phyloP scores from a whole-genome alignment of 2,329 filamentous ascomycete species.

The Hypoxylon sp. region DNA sequence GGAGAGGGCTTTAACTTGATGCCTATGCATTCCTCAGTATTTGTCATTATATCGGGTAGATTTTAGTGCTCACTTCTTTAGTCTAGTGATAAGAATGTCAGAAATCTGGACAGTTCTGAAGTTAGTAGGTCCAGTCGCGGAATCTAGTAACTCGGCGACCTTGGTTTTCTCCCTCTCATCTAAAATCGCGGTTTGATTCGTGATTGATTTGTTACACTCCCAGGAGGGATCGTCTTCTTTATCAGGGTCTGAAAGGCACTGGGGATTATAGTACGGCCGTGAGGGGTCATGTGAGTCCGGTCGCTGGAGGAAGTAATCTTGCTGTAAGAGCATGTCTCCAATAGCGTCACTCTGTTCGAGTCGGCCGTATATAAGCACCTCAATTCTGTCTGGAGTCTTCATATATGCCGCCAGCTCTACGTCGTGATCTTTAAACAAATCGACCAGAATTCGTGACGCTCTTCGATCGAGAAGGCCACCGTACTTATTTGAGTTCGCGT shows the following conservation, averaged over 20 bases:
- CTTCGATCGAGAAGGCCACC: conserved; percentile 16
- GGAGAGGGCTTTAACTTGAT: conserved; percentile 32
- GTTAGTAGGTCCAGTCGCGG: conserved; percentile 19
- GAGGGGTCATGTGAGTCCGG: conserved; percentile 26
- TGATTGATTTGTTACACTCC: background rate
- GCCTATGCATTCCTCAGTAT: conserved; percentile 5
- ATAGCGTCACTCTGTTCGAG: conserved; percentile 21
- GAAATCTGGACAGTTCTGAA: conserved; percentile 20
- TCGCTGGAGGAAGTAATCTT: conserved; percentile 33
- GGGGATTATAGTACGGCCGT: conserved; percentile 33
- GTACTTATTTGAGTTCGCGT: conserved; percentile 8
- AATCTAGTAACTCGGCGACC: conserved; percentile 25
- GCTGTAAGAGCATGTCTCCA: conserved; percentile 27
- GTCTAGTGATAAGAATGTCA: conserved; percentile 16
- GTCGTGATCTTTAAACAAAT: conserved; percentile 2
- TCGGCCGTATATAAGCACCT: conserved; percentile 27
- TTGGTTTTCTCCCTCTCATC: conserved; percentile 18
- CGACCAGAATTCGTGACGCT: conserved; percentile 3
- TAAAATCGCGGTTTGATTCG: background rate
- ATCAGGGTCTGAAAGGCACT: conserved; percentile 12
- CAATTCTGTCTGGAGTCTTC: conserved; percentile 13
- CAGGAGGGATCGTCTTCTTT: conserved; percentile 6
- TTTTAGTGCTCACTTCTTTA: conserved; percentile 24
- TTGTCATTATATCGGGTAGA: background rate
- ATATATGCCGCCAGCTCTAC: conserved; percentile 30